A percentile compares a stretch with the other conserved stretches of the same genome.
Conservation (phyloP, 495 filamentous ascomycete genomes). For the Xylaria cubensis region DNA sequence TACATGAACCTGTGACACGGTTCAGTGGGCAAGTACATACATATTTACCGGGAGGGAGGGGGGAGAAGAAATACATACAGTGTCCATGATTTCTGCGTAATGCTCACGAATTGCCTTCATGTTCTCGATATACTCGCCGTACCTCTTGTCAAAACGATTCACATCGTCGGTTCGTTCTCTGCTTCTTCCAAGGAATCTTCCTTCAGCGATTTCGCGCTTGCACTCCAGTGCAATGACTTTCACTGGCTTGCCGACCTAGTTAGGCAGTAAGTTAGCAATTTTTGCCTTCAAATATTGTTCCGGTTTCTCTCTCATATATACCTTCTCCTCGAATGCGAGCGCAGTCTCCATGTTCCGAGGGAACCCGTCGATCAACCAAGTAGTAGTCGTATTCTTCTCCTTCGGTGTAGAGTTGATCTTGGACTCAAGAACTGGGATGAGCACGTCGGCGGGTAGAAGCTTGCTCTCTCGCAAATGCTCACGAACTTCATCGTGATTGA, state of each 20-base stretch:
- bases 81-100: constrained; percentile 12
- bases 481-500: constrained; percentile 26
- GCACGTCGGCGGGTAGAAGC: constrained; percentile 36
- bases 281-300: neutral
- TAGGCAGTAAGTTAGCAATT: constrained; percentile 2
- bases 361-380: constrained; percentile 48
- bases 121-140: constrained; percentile 33
- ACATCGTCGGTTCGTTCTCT: constrained; percentile 27
- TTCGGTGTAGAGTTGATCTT: constrained; percentile 28
- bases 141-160: constrained; percentile 31
- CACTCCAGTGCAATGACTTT: constrained; percentile 34
- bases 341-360: constrained; percentile 44
- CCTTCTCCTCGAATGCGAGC: constrained; percentile 38
- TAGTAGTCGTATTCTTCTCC: neutral
- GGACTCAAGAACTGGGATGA: constrained; percentile 34
- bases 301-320: constrained; percentile 12
- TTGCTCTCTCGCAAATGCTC: constrained; percentile 32
- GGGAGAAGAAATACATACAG: neutral
- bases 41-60: neutral
- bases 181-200: constrained; percentile 24
- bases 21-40: neutral
- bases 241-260: constrained; percentile 32
- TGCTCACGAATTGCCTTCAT: constrained; percentile 31
- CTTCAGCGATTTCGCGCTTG: constrained; percentile 21
- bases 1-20: neutral